These are phyloP conservation scores for Caryopteris hybrid DNA, from an alignment of 305 asterid genomes.

Conservation along the genomic window DNA sequence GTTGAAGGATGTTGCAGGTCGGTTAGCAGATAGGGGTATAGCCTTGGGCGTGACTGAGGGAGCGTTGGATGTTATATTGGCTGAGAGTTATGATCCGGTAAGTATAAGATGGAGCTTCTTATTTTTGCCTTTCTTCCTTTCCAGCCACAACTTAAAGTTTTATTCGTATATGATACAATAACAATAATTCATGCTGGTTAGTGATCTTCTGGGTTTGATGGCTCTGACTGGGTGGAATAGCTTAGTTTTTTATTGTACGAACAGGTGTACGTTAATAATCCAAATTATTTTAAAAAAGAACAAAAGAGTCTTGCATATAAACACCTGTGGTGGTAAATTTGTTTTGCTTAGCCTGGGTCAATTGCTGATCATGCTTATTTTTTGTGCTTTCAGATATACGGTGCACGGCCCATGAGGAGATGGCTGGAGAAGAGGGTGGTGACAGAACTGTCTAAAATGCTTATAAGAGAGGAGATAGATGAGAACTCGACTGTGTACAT, in stretches of 20 bases:
- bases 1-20: constrained; percentile 68
- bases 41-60: constrained; percentile 75
- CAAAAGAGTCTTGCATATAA: no score
- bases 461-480: constrained; percentile 66
- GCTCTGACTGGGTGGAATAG: no score
- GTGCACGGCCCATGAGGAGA: constrained; percentile 84
- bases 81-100: constrained; percentile 84
- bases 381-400: constrained; percentile 44
- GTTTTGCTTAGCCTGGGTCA: no score
- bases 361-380: neutral
- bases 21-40: constrained; percentile 83
- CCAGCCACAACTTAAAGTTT: no score
- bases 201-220: no score
- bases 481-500: constrained; percentile 76
- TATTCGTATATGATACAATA: no score
- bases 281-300: no score
- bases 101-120: constrained; percentile 7
- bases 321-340: no score
- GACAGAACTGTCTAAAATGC: constrained; percentile 79
- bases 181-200: no score
- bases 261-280: no score
- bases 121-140: no score
- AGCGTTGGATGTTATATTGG: constrained; percentile 63
- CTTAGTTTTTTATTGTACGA: no score
- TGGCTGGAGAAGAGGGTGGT: constrained; percentile 91